Evolutionary conservation across 164 flowering plant genomes (phyloP).

Genomic region (Umbellularia californica): DNA sequence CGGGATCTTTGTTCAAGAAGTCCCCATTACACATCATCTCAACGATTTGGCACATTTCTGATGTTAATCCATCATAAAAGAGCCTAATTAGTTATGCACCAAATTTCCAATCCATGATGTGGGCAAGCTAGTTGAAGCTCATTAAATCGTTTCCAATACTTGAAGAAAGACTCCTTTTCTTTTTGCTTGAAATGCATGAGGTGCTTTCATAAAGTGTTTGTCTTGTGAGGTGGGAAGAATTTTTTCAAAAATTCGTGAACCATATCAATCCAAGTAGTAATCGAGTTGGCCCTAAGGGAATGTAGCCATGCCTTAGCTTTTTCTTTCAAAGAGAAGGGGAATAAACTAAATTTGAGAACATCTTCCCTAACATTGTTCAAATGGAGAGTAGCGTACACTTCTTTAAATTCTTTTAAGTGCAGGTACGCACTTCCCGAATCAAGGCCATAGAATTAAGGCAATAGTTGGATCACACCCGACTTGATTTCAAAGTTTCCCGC

Average conservation of each 20-base stretch:
- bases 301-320: not conserved
- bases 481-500: too few relatives aligned
- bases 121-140: not conserved
- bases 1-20: not conserved
- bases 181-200: not conserved
- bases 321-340: not conserved
- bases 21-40: not conserved
- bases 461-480: fast-evolving
- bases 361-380: not conserved
- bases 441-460: too few relatives aligned
- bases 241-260: not conserved
- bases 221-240: not conserved
- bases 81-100: not conserved
- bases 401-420: too few relatives aligned
- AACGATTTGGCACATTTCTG: not conserved
- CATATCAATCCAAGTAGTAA: not conserved
- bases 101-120: not conserved
- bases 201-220: not conserved
- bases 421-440: fast-evolving
- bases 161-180: not conserved
- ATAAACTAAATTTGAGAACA: not conserved
- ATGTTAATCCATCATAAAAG: not conserved
- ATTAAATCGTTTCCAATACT: not conserved
- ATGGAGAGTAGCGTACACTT: not conserved
- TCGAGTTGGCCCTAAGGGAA: not conserved